Base-by-base conservation (phyloP, 1,139 yeast genomes). In the Yamadazyma atmosphaerica region DNA sequence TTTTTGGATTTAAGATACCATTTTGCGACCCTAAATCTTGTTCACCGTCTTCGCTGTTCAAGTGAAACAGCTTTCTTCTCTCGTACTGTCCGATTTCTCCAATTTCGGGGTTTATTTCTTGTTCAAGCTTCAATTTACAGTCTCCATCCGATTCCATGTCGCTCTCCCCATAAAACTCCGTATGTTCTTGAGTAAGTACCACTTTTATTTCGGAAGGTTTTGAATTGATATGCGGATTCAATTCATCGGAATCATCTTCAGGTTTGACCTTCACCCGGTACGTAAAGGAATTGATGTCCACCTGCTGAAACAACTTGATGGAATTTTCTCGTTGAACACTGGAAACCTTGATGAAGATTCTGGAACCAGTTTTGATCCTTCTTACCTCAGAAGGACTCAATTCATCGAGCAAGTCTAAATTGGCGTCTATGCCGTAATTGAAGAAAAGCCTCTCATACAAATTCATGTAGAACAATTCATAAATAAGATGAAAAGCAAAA, bases 391-490 rank as follows among this genome's bases (percentile, higher is more conserved):
- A 9, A 24, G 15, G 11, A 29, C 11, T 16, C 22, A 44, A 39
- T 24, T 44, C 46, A 30, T 44, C 32, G 12, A 43, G 37, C 24
- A 43, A 34, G 22, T 43, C 43, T 16, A 34, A 33, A 24, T 45
- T 45, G 24, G 32, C 34, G 31, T 30, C 24, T 4, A 34, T 23
- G 1, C 41, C 42, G 31, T 38, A 34, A 15, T 50, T 44, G 31
- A 42, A 51, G 41, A 53, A 55, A 24, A 62, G 38, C 14, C 68
- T 43, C 27, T 63, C 68, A 42, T 60, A 62, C 19, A 49, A 50
- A 8, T 58, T 58, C 34, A 63, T 28, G 39, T 64, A 65, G 38
- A 57, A 61, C 4, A 63, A 29, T 40, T 64, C 70, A 39, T 58
- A 54, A 19, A 49, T 32, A 9, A 47, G 19, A 19, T 30, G 14